Evolutionary conservation across 176 grass and related monocot species (phyloP).

Genomic region (Saccharum officinarum): DNA sequence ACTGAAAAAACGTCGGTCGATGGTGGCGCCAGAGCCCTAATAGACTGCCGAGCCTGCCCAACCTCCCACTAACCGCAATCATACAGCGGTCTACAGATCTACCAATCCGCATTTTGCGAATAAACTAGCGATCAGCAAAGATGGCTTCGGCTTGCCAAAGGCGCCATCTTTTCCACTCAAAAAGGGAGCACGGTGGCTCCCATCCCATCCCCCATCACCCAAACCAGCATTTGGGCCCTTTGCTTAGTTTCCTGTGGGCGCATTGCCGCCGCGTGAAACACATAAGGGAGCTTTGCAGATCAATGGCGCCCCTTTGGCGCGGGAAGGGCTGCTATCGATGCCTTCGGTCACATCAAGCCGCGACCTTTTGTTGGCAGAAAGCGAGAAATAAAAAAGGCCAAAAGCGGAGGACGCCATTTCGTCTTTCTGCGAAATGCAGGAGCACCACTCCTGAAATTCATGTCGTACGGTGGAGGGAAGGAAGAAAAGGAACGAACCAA

Average conservation of each 20-base stretch:
- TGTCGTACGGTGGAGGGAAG: background rate
- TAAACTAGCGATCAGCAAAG: conserved; percentile 44
- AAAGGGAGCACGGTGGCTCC: conserved; percentile 32
- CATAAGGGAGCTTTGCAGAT: background rate
- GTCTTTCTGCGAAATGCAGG: conserved; percentile 25
- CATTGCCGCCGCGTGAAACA: background rate
- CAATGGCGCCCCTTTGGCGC: conserved; percentile 21
- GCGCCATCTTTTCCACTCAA: conserved; percentile 23
- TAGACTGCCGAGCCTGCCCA: conserved; percentile 30
- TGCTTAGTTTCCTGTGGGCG: conserved; percentile 5
- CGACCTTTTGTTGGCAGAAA: conserved; percentile 30
- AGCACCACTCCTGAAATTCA: background rate
- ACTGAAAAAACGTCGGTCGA: conserved; percentile 10
- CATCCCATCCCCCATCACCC: conserved; percentile 11
- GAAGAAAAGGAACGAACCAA: background rate
- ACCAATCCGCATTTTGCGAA: conserved; percentile 9
- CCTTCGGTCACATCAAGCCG: conserved; percentile 26
- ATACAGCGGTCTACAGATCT: conserved; percentile 28
- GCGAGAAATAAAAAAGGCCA: background rate
- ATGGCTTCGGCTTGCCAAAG: conserved; percentile 28
- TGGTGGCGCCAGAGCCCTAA: background rate
- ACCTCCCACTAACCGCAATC: conserved; percentile 49
- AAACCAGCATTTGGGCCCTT: background rate
- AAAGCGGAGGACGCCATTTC: conserved; percentile 18
- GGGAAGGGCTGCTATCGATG: background rate